Percentiles rank a stretch among this genome's conserved stretches.
Conservation (phyloP, 2,329 filamentous ascomycete genomes). For the Basipetospora chlamydospora region DNA sequence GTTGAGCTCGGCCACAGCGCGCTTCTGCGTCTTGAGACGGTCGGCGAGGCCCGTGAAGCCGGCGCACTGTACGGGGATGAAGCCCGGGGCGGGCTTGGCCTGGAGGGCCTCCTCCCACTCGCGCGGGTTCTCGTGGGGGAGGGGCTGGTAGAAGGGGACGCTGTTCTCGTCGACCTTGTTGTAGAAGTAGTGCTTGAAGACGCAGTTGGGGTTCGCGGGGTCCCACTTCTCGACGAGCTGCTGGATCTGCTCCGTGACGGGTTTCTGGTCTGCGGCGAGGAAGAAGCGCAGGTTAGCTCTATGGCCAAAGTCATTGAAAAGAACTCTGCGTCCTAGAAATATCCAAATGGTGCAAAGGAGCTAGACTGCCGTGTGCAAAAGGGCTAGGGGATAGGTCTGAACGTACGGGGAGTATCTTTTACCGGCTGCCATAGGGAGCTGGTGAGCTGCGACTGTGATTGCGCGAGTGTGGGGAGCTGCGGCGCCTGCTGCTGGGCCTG, state of each 20-base stretch:
- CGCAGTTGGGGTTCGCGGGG: conserved; percentile 50
- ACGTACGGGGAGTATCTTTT: conserved; percentile 33
- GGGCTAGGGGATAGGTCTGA: background rate
- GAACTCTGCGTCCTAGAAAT: too few species aligned
- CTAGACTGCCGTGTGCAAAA: too few species aligned
- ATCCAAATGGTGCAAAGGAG: too few species aligned
- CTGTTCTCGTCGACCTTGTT: conserved; percentile 64
- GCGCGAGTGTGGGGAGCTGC: conserved; percentile 26
- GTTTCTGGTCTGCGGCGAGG: conserved; percentile 41
- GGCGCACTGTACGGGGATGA: conserved; percentile 60
- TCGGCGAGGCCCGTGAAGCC: conserved; percentile 60
- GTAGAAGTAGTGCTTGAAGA: conserved; percentile 76
- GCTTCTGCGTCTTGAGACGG: conserved; percentile 57
- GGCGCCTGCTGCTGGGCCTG: conserved; percentile 25
- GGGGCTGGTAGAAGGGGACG: conserved; percentile 63
- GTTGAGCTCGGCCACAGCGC: conserved; percentile 55
- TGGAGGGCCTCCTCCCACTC: conserved; percentile 77
- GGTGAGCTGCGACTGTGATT: conserved; percentile 30
- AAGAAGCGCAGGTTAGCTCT: too few species aligned
- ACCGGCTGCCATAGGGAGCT: conserved; percentile 39
- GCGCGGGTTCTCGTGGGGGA: conserved; percentile 54
- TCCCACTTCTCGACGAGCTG: conserved; percentile 63
- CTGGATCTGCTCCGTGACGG: conserved; percentile 59
- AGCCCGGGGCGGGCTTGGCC: conserved; percentile 62
- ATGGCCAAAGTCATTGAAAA: too few species aligned